These are phyloP conservation scores for Beauveria bassiana DNA, from an alignment of 2,329 filamentous ascomycete species.

Conservation along the genomic window DNA sequence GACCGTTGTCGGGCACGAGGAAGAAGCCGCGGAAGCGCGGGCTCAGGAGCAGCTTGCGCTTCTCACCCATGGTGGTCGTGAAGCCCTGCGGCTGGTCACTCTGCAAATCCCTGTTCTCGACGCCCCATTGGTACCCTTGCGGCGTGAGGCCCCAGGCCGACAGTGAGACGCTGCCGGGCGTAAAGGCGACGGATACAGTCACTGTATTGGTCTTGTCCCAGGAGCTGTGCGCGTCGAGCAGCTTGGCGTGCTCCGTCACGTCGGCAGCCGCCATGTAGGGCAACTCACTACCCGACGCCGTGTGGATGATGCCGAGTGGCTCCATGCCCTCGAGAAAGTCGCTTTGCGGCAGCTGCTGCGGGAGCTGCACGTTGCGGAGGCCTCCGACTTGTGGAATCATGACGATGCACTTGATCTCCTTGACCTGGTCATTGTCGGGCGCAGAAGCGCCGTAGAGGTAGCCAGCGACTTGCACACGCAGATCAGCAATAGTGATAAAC, in stretches of 20 bases:
- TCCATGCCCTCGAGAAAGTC: conserved; percentile 82
- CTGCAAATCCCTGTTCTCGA: conserved; percentile 85
- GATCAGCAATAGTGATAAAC: conserved; percentile 94
- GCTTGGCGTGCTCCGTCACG: conserved; percentile 84
- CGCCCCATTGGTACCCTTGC: conserved; percentile 92
- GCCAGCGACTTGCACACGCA: conserved; percentile 91
- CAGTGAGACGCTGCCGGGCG: conserved; percentile 89
- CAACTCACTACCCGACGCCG: conserved; percentile 86
- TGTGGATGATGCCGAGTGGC: conserved; percentile 91
- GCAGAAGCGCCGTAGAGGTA: conserved; percentile 92
- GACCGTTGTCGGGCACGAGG: conserved; percentile 79
- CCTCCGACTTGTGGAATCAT: conserved; percentile 97
- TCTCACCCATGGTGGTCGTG: conserved; percentile 84
- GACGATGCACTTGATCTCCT: conserved; percentile 93
- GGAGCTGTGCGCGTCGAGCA: conserved; percentile 69
- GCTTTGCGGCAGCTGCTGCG: conserved; percentile 83
- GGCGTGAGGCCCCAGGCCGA: conserved; percentile 91
- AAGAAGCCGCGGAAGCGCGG: conserved; percentile 95
- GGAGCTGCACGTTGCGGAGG: conserved; percentile 83
- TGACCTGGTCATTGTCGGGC: conserved; percentile 90
- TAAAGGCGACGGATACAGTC: conserved; percentile 93
- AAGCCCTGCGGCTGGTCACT: conserved; percentile 95
- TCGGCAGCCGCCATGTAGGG: conserved; percentile 95
- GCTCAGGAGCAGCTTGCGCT: conserved; percentile 86
- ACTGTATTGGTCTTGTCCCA: conserved; percentile 77